Evolutionary conservation across 1,284 basidiomycete species (phyloP).

Genomic region (Puccinia triticina): DNA sequence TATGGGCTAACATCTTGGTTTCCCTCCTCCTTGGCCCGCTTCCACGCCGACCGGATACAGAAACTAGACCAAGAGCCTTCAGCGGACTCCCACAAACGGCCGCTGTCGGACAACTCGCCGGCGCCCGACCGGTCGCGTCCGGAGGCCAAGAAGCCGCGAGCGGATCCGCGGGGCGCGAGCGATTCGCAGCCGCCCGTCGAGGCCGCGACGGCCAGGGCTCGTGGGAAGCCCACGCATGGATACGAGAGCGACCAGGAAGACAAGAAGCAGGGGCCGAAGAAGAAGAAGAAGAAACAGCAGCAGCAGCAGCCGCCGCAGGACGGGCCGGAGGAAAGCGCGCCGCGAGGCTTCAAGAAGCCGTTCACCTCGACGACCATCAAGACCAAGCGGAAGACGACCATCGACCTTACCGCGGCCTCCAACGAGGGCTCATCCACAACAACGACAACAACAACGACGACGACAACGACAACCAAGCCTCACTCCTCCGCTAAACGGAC

Average conservation of each 20-base stretch:
- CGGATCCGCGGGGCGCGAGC: no score
- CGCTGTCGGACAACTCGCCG: neutral
- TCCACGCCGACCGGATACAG: neutral
- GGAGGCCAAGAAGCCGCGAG: neutral
- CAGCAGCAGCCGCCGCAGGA: neutral
- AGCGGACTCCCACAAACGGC: neutral
- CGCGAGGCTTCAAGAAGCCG: slow-evolving; percentile 1
- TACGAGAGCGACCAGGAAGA: neutral
- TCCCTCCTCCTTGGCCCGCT: neutral
- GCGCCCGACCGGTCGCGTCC: neutral
- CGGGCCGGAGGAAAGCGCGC: neutral
- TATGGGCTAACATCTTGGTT: neutral
- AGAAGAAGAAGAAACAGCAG: neutral
- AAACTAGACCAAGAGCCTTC: neutral
- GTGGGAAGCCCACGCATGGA: no score
- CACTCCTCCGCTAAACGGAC: neutral
- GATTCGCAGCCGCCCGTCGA: no score
- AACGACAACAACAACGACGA: no score
- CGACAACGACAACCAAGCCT: neutral
- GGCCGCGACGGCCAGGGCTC: neutral
- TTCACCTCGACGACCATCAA: slow-evolving; percentile 3
- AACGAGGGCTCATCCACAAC: neutral
- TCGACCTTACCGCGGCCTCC: neutral
- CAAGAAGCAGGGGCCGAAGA: neutral
- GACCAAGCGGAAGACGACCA: neutral